Evolutionary conservation across 148 eudicot species (phyloP), one percentile per base, ranked within the genome.

Genomic region (Chenopodium berlandieri): DNA sequence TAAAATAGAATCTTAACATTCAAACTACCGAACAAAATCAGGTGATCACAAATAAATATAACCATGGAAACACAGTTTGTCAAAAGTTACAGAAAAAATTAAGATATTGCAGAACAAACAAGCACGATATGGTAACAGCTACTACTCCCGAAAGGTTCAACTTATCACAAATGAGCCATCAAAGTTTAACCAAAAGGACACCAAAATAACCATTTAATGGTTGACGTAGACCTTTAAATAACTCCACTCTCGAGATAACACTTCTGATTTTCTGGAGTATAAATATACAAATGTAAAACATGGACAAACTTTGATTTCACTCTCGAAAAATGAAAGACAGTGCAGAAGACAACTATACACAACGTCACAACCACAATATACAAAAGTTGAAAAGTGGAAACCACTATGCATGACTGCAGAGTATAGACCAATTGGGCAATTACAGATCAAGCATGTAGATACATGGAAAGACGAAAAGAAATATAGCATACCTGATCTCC

Each of bases 401-500:
- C 63, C 23, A 44, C 71, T 52, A 17, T 12, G 34, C 46, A 23
- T 4, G 13, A 66, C 9, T 72, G 10, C 16, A 47, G 60, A 46
- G 44, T 40, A 40, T 40, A 40, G 44, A 40, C 8, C 44, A 40
- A 40, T 40, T 40, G 5, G 44, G 19, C 9, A 20, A 2, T 46
- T 9, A 44, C 2, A 25, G 20, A 13, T 56, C 67, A 56, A 44
- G 71, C 58, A 27, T 13, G 31, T 48, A 65, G 72, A 30, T 72
- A 62, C 25, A 60, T 46, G 46, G n/a, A 48, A 66, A 52, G 31
- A 68, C 37, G 19, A 46, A 12, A 64, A 40, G 71, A 89, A 77
- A 81, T 1, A 79, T 50, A 77, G 17, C 82, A 80, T 89, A 97
- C 99, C 98, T 97, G 87, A 89, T 97, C 99, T 75, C 92, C 92